Conservation (phyloP, 179 eudicot species). For the Amaranthus tricolor region DNA sequence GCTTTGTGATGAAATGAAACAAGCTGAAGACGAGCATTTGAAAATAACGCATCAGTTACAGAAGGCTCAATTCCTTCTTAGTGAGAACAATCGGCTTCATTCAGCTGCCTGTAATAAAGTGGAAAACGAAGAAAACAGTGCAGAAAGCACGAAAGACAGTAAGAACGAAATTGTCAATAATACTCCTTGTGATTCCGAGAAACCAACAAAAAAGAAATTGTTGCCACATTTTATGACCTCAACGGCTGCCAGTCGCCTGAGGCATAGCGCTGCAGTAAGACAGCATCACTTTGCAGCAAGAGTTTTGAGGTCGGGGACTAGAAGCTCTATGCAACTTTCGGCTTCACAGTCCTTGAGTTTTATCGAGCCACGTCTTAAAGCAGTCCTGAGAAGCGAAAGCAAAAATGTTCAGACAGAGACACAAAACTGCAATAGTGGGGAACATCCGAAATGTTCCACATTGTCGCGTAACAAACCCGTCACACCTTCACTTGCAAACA, state of each 20-base stretch:
- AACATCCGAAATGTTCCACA: conserved; percentile 26
- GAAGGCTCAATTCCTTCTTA: conserved; percentile 44
- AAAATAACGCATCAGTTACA: conserved; percentile 36
- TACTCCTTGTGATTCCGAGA: conserved; percentile 37
- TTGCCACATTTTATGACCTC: conserved; percentile 67
- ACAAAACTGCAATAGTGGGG: conserved; percentile 30
- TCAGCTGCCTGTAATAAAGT: conserved; percentile 15
- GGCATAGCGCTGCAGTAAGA: conserved; percentile 44
- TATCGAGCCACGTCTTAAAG: conserved; percentile 54
- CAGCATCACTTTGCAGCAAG: conserved; percentile 32
- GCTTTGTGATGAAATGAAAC: conserved; percentile 45
- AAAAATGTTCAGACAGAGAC: conserved; percentile 33
- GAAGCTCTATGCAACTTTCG: conserved; percentile 50
- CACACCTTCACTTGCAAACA: conserved; percentile 43
- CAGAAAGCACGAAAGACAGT: conserved; percentile 27
- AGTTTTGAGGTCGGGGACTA: conserved; percentile 51
- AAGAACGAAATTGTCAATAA: conserved; percentile 23
- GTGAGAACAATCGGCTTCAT: conserved; percentile 44
- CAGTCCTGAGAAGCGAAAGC: conserved; percentile 32
- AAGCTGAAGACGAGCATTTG: conserved; percentile 46
- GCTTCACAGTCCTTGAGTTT: conserved; percentile 58
- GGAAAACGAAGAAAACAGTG: conserved; percentile 33
- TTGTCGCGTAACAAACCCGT: conserved; percentile 28
- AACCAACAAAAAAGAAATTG: conserved; percentile 33
- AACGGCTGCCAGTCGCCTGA: conserved; percentile 59